Evolutionary conservation across 306 rosid genomes (phyloP).

Genomic region (Inga laurina): DNA sequence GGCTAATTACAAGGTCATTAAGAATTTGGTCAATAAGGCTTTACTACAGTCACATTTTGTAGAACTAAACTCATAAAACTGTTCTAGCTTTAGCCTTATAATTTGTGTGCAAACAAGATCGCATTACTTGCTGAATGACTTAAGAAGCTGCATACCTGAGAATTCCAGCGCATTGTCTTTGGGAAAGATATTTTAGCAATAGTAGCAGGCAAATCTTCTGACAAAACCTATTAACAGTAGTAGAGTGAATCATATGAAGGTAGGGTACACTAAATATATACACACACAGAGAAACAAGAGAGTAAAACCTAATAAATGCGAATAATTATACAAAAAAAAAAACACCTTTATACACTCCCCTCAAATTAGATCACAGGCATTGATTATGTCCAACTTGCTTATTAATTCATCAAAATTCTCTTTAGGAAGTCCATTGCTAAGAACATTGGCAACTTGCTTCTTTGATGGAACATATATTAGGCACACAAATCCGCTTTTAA

Average conservation of each 20-base stretch:
- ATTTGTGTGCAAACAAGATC: constrained; percentile 8
- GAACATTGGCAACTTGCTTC: too few relatives aligned
- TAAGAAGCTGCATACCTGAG: constrained; percentile 61
- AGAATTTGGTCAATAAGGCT: not conserved
- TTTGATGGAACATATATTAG: too few relatives aligned
- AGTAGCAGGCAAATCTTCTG: constrained; percentile 72
- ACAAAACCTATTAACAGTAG: constrained; percentile 63
- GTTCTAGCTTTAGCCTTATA: not conserved
- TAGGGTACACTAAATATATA: too few relatives aligned
- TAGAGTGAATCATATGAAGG: constrained; percentile 15
- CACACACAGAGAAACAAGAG: too few relatives aligned
- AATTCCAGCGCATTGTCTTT: constrained; percentile 97
- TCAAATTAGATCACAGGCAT: too few relatives aligned
- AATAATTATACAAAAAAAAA: not conserved
- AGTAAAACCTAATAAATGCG: not conserved
- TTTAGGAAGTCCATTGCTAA: too few relatives aligned
- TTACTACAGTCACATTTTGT: not conserved
- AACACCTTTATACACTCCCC: too few relatives aligned
- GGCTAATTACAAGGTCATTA: not conserved
- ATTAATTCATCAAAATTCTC: too few relatives aligned
- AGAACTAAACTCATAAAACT: not conserved
- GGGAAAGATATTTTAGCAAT: constrained; percentile 83
- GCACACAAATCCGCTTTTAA: too few relatives aligned
- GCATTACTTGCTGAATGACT: not conserved
- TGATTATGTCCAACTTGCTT: too few relatives aligned